Percentiles rank a stretch among this genome's conserved stretches.
phyloP scores from a whole-genome alignment of 2,329 filamentous ascomycete species.

The Fusarium ambrosium region DNA sequence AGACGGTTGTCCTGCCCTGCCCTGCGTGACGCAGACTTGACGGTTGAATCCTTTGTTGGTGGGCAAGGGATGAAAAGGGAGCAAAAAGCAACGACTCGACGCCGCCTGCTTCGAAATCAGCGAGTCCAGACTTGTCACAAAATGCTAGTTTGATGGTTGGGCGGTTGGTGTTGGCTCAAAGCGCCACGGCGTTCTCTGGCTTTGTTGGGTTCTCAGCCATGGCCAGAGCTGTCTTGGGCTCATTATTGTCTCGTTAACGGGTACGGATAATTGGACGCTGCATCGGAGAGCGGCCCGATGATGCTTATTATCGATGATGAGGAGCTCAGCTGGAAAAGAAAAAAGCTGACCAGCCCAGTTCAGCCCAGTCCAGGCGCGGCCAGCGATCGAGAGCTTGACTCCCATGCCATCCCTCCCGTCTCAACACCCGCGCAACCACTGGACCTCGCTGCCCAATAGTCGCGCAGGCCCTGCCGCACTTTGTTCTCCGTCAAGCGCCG shows the following conservation, averaged over 20 bases:
- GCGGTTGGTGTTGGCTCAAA: slow-evolving; percentile 4
- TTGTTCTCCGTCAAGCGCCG: not conserved
- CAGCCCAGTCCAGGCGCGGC: not conserved
- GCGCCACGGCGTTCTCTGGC: slow-evolving; percentile 26
- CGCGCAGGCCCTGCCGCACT: not conserved
- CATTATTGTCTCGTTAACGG: slow-evolving; percentile 20
- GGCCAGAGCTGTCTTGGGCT: slow-evolving; percentile 9
- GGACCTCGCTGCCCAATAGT: not conserved
- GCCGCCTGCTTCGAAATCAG: not conserved
- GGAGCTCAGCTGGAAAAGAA: not conserved
- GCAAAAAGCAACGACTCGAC: slow-evolving; percentile 11
- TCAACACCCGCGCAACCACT: not conserved
- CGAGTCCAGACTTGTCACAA: slow-evolving; percentile 2
- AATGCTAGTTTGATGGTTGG: slow-evolving; percentile 9
- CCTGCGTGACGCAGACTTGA: not conserved
- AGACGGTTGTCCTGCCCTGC: not conserved
- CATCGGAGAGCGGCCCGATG: not conserved
- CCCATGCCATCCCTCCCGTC: not conserved
- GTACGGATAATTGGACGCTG: not conserved
- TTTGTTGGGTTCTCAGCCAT: slow-evolving; percentile 19
- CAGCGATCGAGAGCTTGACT: not conserved
- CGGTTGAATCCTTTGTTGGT: slow-evolving; percentile 2
- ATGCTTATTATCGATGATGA: slow-evolving; percentile 15
- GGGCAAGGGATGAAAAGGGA: not conserved
- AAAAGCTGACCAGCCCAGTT: not conserved